Conservation (phyloP, 495 filamentous ascomycete genomes). For the Aspergillus cavernicola region DNA sequence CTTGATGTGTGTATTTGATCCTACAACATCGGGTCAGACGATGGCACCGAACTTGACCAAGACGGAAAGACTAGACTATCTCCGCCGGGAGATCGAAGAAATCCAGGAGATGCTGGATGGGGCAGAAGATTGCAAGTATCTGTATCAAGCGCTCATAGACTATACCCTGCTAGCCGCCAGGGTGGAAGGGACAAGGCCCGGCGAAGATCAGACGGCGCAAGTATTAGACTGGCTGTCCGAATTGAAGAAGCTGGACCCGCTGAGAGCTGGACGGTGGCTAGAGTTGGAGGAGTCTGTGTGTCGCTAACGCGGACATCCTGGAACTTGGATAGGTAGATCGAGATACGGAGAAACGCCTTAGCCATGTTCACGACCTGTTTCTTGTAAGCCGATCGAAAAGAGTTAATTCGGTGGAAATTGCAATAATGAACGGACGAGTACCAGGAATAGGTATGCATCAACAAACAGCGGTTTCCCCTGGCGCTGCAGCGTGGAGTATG, state of each 20-base stretch:
- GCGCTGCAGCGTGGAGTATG: not conserved
- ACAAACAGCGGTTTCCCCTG: not conserved
- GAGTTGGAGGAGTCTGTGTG: conserved; percentile 50
- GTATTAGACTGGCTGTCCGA: conserved; percentile 60
- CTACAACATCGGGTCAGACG: conserved; percentile 41
- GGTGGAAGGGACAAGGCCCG: conserved; percentile 30
- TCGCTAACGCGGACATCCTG: conserved; percentile 12
- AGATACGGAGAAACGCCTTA: not conserved
- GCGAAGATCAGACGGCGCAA: conserved; percentile 40
- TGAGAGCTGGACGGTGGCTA: conserved; percentile 65
- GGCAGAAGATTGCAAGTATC: conserved; percentile 72
- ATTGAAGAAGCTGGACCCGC: conserved; percentile 63
- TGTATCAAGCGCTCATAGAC: conserved; percentile 73
- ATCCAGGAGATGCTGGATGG: conserved; percentile 72
- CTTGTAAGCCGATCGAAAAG: not conserved
- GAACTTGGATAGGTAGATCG: conserved; percentile 10
- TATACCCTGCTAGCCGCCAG: conserved; percentile 40
- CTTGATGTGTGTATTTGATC: conserved; percentile 63
- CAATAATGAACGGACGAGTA: no score
- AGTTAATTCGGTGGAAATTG: no score
- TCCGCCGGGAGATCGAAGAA: conserved; percentile 62
- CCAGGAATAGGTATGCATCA: not conserved
- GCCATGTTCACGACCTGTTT: not conserved
- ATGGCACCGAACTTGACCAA: conserved; percentile 60
- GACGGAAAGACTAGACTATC: conserved; percentile 60